Conservation (phyloP, 805 yeast genomes). For the Starmerella stigmatis region DNA sequence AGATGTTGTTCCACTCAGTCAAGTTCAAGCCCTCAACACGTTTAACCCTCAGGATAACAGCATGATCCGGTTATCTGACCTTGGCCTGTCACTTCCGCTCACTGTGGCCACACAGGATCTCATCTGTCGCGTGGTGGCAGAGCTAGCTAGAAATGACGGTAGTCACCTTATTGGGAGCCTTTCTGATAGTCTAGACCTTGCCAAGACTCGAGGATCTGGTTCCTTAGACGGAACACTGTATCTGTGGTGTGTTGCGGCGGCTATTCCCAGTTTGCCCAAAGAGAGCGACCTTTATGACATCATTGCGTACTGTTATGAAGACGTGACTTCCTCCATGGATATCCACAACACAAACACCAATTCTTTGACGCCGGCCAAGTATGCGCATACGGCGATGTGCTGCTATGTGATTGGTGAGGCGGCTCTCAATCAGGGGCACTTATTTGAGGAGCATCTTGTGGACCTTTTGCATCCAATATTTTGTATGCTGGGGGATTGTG, state of each 20-base stretch:
- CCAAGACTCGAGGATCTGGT: not conserved
- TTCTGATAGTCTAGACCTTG: constrained; percentile 6
- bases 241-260: constrained; percentile 18
- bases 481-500: constrained; percentile 52
- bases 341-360: not conserved
- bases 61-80: constrained; percentile 1
- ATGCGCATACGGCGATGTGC: constrained; percentile 15
- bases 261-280: constrained; percentile 9
- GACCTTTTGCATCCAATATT: constrained; percentile 65
- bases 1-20: not conserved
- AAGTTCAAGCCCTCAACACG: not conserved
- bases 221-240: constrained; percentile 11
- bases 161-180: not conserved
- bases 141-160: constrained; percentile 7
- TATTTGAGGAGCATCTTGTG: constrained; percentile 48
- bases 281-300: constrained; percentile 15
- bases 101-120: constrained; percentile 7
- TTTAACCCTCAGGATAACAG: not conserved
- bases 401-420: constrained; percentile 20
- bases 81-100: constrained; percentile 7
- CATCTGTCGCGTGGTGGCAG: constrained; percentile 5
- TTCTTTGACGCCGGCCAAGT: not conserved
- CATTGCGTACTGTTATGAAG: constrained; percentile 17
- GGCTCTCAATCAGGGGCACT: constrained; percentile 20
- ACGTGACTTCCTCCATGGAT: constrained; percentile 8